These are phyloP conservation scores for Pichia nakasei DNA, from an alignment of 805 yeast species.

Conservation along the genomic window DNA sequence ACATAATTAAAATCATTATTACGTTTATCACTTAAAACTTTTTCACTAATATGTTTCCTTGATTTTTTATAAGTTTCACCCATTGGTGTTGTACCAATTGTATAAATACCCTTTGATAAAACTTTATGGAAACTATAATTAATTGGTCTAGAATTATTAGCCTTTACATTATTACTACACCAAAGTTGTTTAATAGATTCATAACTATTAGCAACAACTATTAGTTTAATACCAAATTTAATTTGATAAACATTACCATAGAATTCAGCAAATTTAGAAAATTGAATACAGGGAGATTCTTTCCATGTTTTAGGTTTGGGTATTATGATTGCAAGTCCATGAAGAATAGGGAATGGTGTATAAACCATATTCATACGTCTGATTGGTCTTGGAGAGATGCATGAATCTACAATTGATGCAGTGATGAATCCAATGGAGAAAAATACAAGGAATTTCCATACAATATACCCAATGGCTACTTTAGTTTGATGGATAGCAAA, in stretches of 20 bases:
- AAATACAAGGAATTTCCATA: not conserved
- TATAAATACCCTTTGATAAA: slow-evolving; percentile 47
- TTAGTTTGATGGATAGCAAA: too few species aligned
- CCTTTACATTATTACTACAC: slow-evolving; percentile 36
- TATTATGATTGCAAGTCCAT: slow-evolving; percentile 17
- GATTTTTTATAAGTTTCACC: slow-evolving; percentile 37
- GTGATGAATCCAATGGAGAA: not conserved
- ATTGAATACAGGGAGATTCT: slow-evolving; percentile 39
- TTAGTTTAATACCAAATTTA: slow-evolving; percentile 46
- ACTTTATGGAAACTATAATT: slow-evolving; percentile 60
- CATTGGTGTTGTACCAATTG: slow-evolving; percentile 59
- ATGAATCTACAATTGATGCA: not conserved
- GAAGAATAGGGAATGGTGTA: slow-evolving; percentile 21
- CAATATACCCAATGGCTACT: not conserved
- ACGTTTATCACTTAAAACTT: slow-evolving; percentile 30
- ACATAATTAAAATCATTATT: slow-evolving; percentile 25
- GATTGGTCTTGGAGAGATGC: slow-evolving; percentile 8
- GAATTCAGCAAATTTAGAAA: slow-evolving; percentile 34
- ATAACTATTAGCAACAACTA: slow-evolving; percentile 61
- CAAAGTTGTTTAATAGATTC: slow-evolving; percentile 46
- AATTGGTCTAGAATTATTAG: slow-evolving; percentile 60
- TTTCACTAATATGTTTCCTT: slow-evolving; percentile 39
- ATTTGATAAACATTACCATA: slow-evolving; percentile 51
- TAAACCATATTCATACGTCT: slow-evolving; percentile 8
- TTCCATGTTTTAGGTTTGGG: slow-evolving; percentile 16